Evolutionary conservation across 2,329 filamentous ascomycete species (phyloP).

Genomic region (Furcasterigmium sp.): DNA sequence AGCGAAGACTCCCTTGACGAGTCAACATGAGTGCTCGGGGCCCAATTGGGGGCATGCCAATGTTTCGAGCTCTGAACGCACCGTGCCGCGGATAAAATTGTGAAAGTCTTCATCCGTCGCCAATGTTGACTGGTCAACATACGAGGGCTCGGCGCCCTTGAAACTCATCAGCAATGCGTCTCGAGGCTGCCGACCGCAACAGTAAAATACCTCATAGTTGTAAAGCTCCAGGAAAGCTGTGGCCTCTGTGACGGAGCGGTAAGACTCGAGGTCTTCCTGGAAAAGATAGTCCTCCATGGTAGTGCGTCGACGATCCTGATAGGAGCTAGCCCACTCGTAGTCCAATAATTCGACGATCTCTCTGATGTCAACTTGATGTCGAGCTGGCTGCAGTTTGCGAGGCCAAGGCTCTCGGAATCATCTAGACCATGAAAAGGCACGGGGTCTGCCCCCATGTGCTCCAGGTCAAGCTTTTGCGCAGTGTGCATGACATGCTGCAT

Average conservation of each 20-base stretch:
- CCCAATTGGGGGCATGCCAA: neutral
- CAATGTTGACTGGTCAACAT: neutral
- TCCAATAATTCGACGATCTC: too few relatives aligned
- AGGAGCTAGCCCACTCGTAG: too few relatives aligned
- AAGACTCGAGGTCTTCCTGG: neutral
- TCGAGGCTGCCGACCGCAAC: neutral
- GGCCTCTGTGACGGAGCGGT: neutral
- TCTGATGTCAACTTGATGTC: too few relatives aligned
- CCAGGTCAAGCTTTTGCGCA: too few relatives aligned
- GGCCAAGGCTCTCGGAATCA: too few relatives aligned
- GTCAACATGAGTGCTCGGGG: neutral
- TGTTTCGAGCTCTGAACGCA: neutral
- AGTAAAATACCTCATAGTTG: neutral
- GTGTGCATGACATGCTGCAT: too few relatives aligned
- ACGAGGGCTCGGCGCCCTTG: neutral
- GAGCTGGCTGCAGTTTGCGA: too few relatives aligned
- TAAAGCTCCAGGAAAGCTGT: neutral
- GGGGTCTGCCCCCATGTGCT: too few relatives aligned
- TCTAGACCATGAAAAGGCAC: too few relatives aligned
- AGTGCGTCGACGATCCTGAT: too few relatives aligned
- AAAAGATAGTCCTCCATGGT: neutral
- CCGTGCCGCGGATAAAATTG: neutral
- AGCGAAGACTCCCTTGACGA: neutral
- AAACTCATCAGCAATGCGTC: neutral
- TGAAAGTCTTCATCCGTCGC: neutral